Percentiles rank a stretch among this genome's conserved stretches.
Evolutionary conservation across 2,329 filamentous ascomycete species (phyloP).

Genomic region (Microdochium nivale): DNA sequence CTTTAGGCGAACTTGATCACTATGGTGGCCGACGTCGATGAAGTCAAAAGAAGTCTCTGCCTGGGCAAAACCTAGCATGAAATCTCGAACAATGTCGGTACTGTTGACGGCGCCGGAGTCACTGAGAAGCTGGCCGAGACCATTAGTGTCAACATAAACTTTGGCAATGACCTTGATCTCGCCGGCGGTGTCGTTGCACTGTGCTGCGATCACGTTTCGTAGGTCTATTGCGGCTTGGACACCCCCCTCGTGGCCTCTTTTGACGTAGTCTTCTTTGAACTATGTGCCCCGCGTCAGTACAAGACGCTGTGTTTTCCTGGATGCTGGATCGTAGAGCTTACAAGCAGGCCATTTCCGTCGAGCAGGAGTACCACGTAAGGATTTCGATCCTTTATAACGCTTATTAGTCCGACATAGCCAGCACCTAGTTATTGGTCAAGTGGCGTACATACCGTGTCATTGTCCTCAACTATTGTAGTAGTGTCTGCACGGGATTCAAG

Average conservation of each 20-base stretch:
- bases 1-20: constrained; percentile 51
- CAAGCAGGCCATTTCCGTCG: constrained; percentile 55
- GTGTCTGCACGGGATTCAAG: constrained; percentile 25
- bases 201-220: constrained; percentile 34
- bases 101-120: constrained; percentile 36
- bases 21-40: constrained; percentile 51
- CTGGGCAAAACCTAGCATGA: constrained; percentile 52
- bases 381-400: constrained; percentile 36
- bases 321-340: constrained; percentile 19
- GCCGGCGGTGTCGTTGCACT: constrained; percentile 30
- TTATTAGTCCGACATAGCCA: constrained; percentile 8
- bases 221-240: constrained; percentile 43
- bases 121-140: constrained; percentile 40
- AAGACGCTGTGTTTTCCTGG: no score
- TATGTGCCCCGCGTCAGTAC: constrained; percentile 16
- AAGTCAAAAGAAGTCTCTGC: constrained; percentile 53
- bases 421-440: constrained; percentile 1
- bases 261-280: constrained; percentile 49
- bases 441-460: constrained; percentile 33
- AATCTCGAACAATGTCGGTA: constrained; percentile 41
- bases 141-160: constrained; percentile 44
- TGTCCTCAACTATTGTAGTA: constrained; percentile 28
- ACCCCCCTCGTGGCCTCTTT: constrained; percentile 46
- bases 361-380: constrained; percentile 53
- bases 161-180: constrained; percentile 47